Evolutionary conservation across 2,329 filamentous ascomycete species (phyloP).

Genomic region (Dothideomycetes sp.): DNA sequence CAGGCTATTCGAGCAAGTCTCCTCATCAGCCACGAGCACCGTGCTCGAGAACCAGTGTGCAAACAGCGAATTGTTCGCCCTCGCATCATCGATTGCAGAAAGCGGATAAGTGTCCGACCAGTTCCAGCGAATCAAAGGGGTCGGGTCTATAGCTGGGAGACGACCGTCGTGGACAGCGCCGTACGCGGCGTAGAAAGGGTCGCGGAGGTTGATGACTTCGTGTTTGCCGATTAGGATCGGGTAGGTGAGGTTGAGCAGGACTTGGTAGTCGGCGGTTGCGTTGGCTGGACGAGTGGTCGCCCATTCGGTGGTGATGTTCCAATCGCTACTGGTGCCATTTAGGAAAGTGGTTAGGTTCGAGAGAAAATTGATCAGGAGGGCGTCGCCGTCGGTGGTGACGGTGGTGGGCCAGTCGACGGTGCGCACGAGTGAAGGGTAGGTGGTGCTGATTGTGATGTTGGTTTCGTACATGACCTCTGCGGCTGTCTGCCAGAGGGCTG

Average conservation of each 20-base stretch:
- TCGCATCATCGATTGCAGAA: conserved; percentile 29
- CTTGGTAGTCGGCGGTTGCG: conserved; percentile 20
- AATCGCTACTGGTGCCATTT: conserved; percentile 23
- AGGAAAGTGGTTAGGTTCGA: conserved; percentile 32
- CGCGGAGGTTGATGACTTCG: conserved; percentile 34
- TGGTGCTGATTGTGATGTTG: conserved; percentile 31
- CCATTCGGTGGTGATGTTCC: conserved; percentile 27
- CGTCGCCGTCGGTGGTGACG: conserved; percentile 24
- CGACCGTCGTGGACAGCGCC: conserved; percentile 34
- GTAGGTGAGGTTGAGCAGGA: conserved; percentile 34
- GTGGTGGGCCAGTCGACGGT: conserved; percentile 32
- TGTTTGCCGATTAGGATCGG: conserved; percentile 36
- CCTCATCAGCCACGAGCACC: conserved; percentile 29
- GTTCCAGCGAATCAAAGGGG: conserved; percentile 36
- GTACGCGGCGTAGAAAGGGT: conserved; percentile 41
- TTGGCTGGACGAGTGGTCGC: conserved; percentile 21
- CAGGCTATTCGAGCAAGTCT: conserved; percentile 39
- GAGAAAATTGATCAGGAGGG: conserved; percentile 31
- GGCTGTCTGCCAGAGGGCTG: conserved; percentile 30
- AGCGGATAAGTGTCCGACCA: conserved; percentile 32
- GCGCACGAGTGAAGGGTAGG: conserved; percentile 31
- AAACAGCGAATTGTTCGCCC: conserved; percentile 40
- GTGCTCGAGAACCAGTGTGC: conserved; percentile 36
- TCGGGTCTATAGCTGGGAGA: conserved; percentile 38
- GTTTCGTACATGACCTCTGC: conserved; percentile 32